Base-by-base conservation (phyloP, 352 stramenopile species). In the Pythium sp. region DNA sequence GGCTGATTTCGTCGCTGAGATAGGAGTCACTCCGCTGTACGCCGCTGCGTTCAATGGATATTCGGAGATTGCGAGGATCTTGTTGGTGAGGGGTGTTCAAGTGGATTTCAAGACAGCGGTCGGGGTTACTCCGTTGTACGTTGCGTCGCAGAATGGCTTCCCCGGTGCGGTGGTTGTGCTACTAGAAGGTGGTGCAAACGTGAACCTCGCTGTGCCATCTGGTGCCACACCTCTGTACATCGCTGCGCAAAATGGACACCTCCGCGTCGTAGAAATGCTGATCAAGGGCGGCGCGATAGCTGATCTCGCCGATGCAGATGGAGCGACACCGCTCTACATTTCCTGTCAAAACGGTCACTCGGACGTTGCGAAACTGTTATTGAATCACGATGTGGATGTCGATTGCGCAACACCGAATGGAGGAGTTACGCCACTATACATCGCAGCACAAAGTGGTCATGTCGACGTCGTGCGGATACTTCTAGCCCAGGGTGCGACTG, bases 101-200 rank as follows among this genome's bases (percentile, higher is more conserved):
- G 59, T 65, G 5, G 59, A 65, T 30, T 58, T 34, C 18, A 65
- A 47, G 18, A 65, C 59, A 1, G 59, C 43, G n/a, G 59, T 58
- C 20, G 59, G 59, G 3, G 59, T 65, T 8, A 57, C 59, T 22
- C 22, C 59, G n/a, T 20, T 65, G 26, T 65, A 65, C 28, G 55
- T 65, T 34, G 59, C 59, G 11, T 65, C 59, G 12, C 59, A 65
- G 22, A 65, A 65, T 36, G 59, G 43, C 18, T 65, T 65, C 34
- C 18, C 15, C 2, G 43, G 5, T 24, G 30, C 49, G 14, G 59
- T 65, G 24, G 20, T 12, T 14, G 41, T 38, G 20, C 24, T 65
- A 6, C 20, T 65, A 4, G 18, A 65, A 47, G 59, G 43, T 14
- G 43, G 59, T 20, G 59, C 59, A 28, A 54, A 65, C 20, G 26